These are phyloP conservation scores for Lindgomyces ingoldianus DNA, from an alignment of 495 filamentous ascomycete genomes.

Conservation along the genomic window DNA sequence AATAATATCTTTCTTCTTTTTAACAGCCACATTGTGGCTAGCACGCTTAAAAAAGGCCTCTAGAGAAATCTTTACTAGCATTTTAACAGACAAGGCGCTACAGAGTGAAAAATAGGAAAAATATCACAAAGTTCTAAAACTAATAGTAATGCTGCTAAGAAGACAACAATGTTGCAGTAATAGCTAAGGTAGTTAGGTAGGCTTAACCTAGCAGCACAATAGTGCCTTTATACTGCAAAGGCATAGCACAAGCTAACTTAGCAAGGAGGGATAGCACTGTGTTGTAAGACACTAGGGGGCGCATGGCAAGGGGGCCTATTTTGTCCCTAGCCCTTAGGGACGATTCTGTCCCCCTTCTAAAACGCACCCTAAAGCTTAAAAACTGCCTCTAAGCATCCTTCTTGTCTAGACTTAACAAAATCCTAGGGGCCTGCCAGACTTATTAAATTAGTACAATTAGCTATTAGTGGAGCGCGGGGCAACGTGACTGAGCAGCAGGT, in stretches of 20 bases:
- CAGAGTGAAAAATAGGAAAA: slow-evolving; percentile 2
- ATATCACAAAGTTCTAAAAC: not conserved
- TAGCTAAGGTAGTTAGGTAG: no score
- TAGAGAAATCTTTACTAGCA: slow-evolving; percentile 5
- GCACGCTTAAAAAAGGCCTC: slow-evolving; percentile 9
- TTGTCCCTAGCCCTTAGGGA: not conserved
- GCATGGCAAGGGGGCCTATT: not conserved
- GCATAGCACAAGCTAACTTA: not conserved
- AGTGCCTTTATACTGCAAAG: not conserved
- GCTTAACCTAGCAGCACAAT: not conserved
- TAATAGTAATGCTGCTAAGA: no score
- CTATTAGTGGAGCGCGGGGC: slow-evolving; percentile 7
- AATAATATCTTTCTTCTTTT: slow-evolving; percentile 2
- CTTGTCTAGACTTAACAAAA: slow-evolving; percentile 12
- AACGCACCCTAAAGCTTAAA: slow-evolving; percentile 8
- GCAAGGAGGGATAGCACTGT: no score
- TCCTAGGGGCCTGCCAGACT: not conserved
- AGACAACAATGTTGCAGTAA: not conserved
- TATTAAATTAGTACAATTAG: slow-evolving; percentile 6
- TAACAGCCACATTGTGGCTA: not conserved
- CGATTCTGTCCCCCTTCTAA: slow-evolving; percentile 8
- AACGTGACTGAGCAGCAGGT: slow-evolving; percentile 17
- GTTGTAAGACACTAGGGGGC: no score
- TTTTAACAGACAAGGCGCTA: slow-evolving; percentile 1
- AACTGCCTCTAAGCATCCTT: slow-evolving; percentile 6